Evolutionary conservation across 345 rosid genomes (phyloP).

Genomic region (Salix dunnii): DNA sequence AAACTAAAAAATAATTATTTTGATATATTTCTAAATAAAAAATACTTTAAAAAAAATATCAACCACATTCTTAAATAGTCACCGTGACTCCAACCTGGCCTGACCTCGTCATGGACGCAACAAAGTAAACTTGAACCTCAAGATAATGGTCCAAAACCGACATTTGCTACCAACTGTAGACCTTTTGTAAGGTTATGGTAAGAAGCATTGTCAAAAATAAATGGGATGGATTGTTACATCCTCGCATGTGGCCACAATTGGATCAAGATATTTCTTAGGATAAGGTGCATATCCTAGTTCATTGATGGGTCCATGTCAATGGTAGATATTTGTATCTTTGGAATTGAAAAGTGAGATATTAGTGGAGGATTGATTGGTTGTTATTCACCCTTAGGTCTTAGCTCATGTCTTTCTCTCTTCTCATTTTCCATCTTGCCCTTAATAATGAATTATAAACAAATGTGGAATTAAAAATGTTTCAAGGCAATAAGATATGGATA

Average conservation of each 20-base stretch:
- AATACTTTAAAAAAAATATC: too few species aligned
- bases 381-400: conserved; percentile 3
- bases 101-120: conserved; percentile 7
- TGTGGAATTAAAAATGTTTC: neutral
- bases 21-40: too few species aligned
- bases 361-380: conserved; percentile 7
- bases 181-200: conserved; percentile 7
- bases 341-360: conserved; percentile 10
- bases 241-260: conserved; percentile 4
- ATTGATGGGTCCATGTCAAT: conserved; percentile 14
- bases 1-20: too few species aligned
- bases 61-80: too few species aligned
- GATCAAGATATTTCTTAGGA: neutral
- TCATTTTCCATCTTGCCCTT: conserved; percentile 12
- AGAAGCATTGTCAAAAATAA: conserved; percentile 15
- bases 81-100: neutral
- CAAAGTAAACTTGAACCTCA: conserved; percentile 3
- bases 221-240: conserved; percentile 1
- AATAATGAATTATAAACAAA: neutral
- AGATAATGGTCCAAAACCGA: neutral
- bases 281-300: conserved; percentile 16
- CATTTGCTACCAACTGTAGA: neutral
- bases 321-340: conserved; percentile 4
- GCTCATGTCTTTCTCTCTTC: conserved; percentile 12
- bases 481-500: too few species aligned